phyloP scores from a whole-genome alignment of 345 rosid species.

The Raphanus sativus region DNA sequence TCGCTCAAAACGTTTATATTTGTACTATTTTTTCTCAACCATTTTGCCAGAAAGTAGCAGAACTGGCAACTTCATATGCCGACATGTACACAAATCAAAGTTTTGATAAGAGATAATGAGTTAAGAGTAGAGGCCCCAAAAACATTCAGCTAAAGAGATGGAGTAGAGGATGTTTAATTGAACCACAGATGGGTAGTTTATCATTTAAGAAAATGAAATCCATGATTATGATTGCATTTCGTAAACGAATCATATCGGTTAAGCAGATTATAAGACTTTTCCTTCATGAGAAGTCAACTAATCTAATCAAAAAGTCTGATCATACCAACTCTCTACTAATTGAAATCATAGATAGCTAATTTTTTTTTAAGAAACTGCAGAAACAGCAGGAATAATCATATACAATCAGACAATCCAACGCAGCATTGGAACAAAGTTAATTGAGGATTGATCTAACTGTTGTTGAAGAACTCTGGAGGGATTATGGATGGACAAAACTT shows the following conservation, averaged over 20 bases:
- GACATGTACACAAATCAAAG: too few relatives aligned
- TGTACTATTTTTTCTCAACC: too few relatives aligned
- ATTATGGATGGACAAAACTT: constrained; percentile 73
- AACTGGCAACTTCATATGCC: too few relatives aligned
- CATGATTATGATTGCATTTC: background rate
- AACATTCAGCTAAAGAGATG: background rate
- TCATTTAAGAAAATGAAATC: background rate
- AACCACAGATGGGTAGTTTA: background rate
- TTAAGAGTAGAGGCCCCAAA: background rate
- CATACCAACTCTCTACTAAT: background rate
- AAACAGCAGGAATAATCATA: constrained; percentile 6
- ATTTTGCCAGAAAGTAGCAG: too few relatives aligned
- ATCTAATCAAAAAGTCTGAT: background rate
- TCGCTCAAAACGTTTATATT: too few relatives aligned
- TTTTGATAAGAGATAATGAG: background rate
- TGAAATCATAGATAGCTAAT: background rate
- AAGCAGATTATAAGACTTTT: background rate
- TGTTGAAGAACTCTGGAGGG: constrained; percentile 63
- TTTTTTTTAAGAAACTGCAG: background rate
- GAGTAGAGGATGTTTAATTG: background rate
- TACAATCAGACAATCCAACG: constrained; percentile 32
- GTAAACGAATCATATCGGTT: background rate
- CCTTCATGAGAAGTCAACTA: background rate
- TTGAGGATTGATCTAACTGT: constrained; percentile 17
- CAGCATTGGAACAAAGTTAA: constrained; percentile 24